phyloP scores from a whole-genome alignment of 1,284 basidiomycete species.

The Schizophyllum commune region DNA sequence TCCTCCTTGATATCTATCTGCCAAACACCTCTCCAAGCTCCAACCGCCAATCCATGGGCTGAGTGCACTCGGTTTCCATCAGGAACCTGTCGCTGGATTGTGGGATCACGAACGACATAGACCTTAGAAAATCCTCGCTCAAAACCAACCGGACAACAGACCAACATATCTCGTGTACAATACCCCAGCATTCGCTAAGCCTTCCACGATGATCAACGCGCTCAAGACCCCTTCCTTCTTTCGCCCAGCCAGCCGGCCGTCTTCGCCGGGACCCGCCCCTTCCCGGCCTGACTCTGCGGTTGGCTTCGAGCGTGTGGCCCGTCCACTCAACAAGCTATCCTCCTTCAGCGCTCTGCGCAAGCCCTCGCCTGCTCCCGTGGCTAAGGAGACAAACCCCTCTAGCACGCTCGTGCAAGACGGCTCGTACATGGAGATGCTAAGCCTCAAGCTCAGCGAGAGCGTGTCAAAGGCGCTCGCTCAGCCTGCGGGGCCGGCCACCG shows the following conservation, averaged over 20 bases:
- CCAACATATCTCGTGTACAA: not conserved
- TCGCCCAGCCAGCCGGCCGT: conserved; percentile 53
- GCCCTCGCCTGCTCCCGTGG: conserved; percentile 31
- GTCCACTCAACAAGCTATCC: conserved; percentile 46
- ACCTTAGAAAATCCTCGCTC: conserved; percentile 14
- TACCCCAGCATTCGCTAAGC: conserved; percentile 3
- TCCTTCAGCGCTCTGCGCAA: conserved; percentile 49
- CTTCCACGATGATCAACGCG: conserved; percentile 42
- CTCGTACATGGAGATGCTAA: conserved; percentile 67
- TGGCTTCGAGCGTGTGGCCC: conserved; percentile 33
- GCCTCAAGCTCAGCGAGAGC: conserved; percentile 70
- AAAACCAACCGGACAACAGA: not conserved
- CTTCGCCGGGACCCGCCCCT: conserved; percentile 42
- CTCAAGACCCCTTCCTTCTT: conserved; percentile 63
- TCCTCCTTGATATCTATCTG: conserved; percentile 53
- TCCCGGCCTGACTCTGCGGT: conserved; percentile 30
- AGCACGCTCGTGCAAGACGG: conserved; percentile 60
- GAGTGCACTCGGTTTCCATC: conserved; percentile 27
- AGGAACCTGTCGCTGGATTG: conserved; percentile 13
- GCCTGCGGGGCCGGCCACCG: conserved; percentile 42
- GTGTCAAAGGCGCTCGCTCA: conserved; percentile 69
- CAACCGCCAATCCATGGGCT: conserved; percentile 53
- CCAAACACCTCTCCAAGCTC: conserved; percentile 14
- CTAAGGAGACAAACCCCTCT: conserved; percentile 22
- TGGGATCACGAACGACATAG: conserved; percentile 17